These are phyloP conservation scores for Exutisphaerella laricina DNA, from an alignment of 2,329 filamentous ascomycete species.

Conservation along the genomic window DNA sequence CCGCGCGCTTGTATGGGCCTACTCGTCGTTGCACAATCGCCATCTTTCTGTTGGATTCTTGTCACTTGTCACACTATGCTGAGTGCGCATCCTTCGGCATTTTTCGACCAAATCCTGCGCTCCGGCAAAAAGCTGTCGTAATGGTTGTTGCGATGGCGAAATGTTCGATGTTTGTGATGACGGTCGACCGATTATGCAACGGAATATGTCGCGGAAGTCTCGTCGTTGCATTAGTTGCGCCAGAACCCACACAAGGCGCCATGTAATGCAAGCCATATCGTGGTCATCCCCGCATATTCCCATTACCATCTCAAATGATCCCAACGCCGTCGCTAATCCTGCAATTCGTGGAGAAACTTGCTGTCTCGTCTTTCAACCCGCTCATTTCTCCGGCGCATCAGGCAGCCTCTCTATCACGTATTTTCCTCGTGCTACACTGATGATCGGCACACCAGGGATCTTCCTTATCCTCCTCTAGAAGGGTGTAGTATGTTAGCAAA, in stretches of 20 bases:
- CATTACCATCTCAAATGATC: neutral
- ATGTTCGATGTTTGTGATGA: neutral
- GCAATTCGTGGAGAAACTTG: slow-evolving; percentile 1
- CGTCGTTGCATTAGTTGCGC: slow-evolving; percentile 2
- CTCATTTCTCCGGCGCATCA: slow-evolving; percentile 65
- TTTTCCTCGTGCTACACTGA: slow-evolving; percentile 81
- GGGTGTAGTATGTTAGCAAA: too few species aligned
- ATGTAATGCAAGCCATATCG: neutral
- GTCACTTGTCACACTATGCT: too few species aligned
- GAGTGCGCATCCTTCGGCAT: too few species aligned
- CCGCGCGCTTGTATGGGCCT: neutral
- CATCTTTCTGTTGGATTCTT: neutral
- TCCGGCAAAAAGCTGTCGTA: neutral
- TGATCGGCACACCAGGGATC: slow-evolving; percentile 67
- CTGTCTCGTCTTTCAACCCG: slow-evolving; percentile 1
- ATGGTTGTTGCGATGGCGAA: neutral
- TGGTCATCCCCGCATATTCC: neutral
- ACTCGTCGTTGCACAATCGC: neutral
- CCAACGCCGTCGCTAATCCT: slow-evolving; percentile 13
- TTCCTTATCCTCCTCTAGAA: slow-evolving; percentile 79
- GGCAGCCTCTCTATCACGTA: slow-evolving; percentile 91
- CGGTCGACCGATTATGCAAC: neutral
- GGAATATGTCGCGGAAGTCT: neutral
- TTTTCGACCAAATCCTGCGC: neutral
- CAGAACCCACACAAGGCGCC: neutral